These are phyloP conservation scores for Pyronema domesticum DNA, from an alignment of 495 filamentous ascomycete genomes.

Conservation along the genomic window DNA sequence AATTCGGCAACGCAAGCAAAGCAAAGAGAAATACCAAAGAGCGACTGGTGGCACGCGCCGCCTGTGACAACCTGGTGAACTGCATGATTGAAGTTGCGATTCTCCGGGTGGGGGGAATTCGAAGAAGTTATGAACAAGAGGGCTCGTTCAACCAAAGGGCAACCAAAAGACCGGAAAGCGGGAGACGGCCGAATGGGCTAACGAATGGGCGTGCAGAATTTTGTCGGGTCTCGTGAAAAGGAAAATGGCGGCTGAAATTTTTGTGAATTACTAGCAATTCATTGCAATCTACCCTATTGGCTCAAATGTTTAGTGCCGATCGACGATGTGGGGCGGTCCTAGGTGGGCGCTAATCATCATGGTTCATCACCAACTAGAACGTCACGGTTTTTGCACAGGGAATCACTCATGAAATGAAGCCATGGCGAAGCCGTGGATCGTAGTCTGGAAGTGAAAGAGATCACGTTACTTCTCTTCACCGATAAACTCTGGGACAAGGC, in stretches of 20 bases:
- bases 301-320: neutral
- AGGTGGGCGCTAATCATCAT: no score
- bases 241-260: slow-evolving; percentile 1
- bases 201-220: slow-evolving; percentile 1
- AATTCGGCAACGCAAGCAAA: neutral
- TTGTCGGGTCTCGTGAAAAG: neutral
- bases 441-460: no score
- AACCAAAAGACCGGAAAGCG: neutral
- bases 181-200: neutral
- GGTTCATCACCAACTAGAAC: no score
- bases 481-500: no score
- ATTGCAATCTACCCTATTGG: neutral
- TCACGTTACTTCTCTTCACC: no score
- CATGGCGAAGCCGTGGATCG: no score
- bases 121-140: neutral
- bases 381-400: no score
- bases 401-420: no score
- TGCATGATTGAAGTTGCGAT: slow-evolving; percentile 2
- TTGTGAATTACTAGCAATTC: neutral
- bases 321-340: no score
- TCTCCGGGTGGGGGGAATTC: neutral
- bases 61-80: slow-evolving; percentile 1
- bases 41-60: neutral
- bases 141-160: neutral
- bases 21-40: neutral